Evolutionary conservation across 2,329 filamentous ascomycete genomes (phyloP).

Genomic region (Calonectria montana): DNA sequence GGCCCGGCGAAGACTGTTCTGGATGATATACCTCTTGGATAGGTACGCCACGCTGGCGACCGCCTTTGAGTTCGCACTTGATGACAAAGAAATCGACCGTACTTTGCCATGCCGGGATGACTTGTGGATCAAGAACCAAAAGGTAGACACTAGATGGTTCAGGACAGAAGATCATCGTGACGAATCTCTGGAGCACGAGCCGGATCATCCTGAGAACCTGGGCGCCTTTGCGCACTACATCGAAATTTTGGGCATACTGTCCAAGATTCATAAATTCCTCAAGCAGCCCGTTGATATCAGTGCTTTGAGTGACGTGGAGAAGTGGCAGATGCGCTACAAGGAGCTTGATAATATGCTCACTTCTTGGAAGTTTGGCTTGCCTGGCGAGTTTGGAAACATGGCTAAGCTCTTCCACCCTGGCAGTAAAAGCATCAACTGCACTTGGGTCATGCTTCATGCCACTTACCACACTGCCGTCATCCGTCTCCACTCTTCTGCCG

Average conservation of each 20-base stretch:
- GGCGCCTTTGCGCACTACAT: conserved; percentile 92
- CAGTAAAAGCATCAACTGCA: conserved; percentile 79
- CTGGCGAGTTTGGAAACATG: conserved; percentile 86
- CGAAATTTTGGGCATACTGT: conserved; percentile 88
- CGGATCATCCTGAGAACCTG: conserved; percentile 81
- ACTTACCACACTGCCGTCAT: conserved; percentile 93
- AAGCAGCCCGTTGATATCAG: conserved; percentile 92
- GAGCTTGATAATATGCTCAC: conserved; percentile 84
- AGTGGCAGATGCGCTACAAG: conserved; percentile 89
- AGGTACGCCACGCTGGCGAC: conserved; percentile 91
- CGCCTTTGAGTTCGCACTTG: conserved; percentile 89
- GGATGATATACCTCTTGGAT: conserved; percentile 94
- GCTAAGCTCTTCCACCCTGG: conserved; percentile 79
- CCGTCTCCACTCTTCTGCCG: conserved; percentile 89
- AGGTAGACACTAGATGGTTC: conserved; percentile 89
- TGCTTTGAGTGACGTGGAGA: conserved; percentile 84
- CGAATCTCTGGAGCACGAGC: conserved; percentile 67
- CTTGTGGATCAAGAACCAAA: conserved; percentile 84
- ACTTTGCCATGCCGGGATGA: conserved; percentile 89
- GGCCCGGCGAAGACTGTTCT: conserved; percentile 84
- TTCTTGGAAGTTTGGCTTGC: conserved; percentile 86
- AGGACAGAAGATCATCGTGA: conserved; percentile 59
- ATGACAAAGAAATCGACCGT: conserved; percentile 90
- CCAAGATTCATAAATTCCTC: conserved; percentile 87
- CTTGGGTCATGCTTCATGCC: conserved; percentile 91